Conservation (phyloP, 805 yeast species). For the Clavispora phyllophila region DNA sequence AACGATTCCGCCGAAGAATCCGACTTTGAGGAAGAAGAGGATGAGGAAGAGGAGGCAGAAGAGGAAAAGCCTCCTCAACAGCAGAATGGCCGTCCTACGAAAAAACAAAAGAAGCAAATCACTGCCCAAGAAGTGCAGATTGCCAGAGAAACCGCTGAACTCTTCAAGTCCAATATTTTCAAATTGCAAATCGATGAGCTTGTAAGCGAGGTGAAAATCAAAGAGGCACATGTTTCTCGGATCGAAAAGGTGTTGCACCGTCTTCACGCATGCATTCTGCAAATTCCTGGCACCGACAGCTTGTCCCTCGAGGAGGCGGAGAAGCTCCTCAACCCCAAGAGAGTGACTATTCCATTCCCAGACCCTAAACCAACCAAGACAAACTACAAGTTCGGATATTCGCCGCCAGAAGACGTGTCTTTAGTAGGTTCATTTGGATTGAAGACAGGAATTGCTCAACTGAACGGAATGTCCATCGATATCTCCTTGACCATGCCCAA, state of each 20-base stretch:
- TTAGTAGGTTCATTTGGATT: slow-evolving; percentile 88
- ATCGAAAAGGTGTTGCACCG: slow-evolving; percentile 75
- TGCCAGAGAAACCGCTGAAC: slow-evolving; percentile 89
- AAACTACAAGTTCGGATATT: slow-evolving; percentile 66
- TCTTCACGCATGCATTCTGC: slow-evolving; percentile 61
- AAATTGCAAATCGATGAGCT: slow-evolving; percentile 92
- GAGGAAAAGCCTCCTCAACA: slow-evolving; percentile 3
- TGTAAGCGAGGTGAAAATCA: slow-evolving; percentile 70
- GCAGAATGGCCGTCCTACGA: slow-evolving; percentile 20
- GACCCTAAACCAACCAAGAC: slow-evolving; percentile 80
- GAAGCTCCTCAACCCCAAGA: slow-evolving; percentile 43
- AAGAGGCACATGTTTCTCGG: slow-evolving; percentile 58
- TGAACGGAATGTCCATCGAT: slow-evolving; percentile 66
- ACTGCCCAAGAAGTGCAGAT: slow-evolving; percentile 82
- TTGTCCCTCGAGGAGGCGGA: slow-evolving; percentile 58
- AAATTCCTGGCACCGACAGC: slow-evolving; percentile 49
- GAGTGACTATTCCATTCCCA: slow-evolving; percentile 73
- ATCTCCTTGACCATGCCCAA: slow-evolving; percentile 79
- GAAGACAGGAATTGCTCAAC: slow-evolving; percentile 68
- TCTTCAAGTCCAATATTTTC: slow-evolving; percentile 92
- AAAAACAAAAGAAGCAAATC: slow-evolving; percentile 36
- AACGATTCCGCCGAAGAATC: slow-evolving; percentile 1
- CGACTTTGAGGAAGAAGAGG: slow-evolving; percentile 1
- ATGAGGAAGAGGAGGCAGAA: slow-evolving; percentile 9
- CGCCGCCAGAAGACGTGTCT: slow-evolving; percentile 67